phyloP scores from a whole-genome alignment of 2,329 filamentous ascomycete species.

The Diaporthe sp. region DNA sequence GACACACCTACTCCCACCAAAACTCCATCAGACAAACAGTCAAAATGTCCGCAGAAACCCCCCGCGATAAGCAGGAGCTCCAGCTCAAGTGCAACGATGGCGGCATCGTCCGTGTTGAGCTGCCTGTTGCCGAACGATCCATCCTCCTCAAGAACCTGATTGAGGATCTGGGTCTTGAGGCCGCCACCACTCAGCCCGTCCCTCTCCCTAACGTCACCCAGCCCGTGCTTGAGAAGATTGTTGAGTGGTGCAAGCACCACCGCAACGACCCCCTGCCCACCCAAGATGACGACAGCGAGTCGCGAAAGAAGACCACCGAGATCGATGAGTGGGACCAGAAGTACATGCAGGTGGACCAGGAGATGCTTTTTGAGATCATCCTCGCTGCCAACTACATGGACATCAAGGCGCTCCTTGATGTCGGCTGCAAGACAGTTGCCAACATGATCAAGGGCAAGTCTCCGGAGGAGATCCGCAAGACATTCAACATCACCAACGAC shows the following conservation, averaged over 20 bases:
- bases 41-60: constrained; percentile 46
- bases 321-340: constrained; percentile 99
- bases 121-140: constrained; percentile 88
- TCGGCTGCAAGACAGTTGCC: constrained; percentile 98
- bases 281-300: constrained; percentile 91
- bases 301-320: constrained; percentile 97
- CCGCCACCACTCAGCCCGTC: constrained; percentile 74
- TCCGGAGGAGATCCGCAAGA: constrained; percentile 98
- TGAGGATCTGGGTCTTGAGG: constrained; percentile 84
- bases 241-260: constrained; percentile 98
- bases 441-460: constrained; percentile 99
- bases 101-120: constrained; percentile 69
- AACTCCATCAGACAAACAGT: constrained; percentile 10
- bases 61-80: constrained; percentile 50
- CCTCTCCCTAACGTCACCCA: constrained; percentile 95
- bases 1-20: constrained; percentile 40
- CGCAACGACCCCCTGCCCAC: constrained; percentile 86
- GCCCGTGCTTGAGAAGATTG: constrained; percentile 92
- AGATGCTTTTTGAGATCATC: constrained; percentile 99
- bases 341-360: constrained; percentile 99
- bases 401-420: constrained; percentile 97
- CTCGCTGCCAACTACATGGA: constrained; percentile 98
- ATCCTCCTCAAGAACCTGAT: constrained; percentile 99
- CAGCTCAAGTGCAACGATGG: constrained; percentile 66
- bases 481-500: constrained; percentile 99